phyloP scores from a whole-genome alignment of 345 rosid species.

The Sonneratia alba region DNA sequence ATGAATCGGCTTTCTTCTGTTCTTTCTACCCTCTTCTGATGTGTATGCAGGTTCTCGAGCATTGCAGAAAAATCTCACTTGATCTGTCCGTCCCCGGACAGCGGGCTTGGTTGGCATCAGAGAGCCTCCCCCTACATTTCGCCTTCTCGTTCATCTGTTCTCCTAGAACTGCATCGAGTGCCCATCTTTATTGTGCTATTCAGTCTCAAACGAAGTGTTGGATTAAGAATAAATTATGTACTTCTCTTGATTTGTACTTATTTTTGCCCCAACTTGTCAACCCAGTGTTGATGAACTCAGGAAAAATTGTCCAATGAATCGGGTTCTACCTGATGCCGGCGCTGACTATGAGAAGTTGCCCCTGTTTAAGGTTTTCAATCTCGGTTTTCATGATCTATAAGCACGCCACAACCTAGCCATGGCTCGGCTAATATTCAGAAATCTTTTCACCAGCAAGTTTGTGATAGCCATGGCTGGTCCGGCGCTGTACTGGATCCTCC shows the following conservation, averaged over 20 bases:
- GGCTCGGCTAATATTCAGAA: too few relatives aligned
- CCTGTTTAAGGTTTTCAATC: too few relatives aligned
- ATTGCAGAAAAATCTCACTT: background rate
- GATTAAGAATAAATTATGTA: too few relatives aligned
- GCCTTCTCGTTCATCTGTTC: background rate
- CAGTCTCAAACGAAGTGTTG: background rate
- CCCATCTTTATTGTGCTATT: background rate
- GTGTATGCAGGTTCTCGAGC: background rate
- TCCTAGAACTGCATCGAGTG: background rate
- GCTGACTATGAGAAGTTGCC: background rate
- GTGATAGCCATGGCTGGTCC: too few relatives aligned
- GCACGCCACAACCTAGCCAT: background rate
- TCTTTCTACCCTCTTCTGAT: background rate
- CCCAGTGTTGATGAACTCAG: background rate
- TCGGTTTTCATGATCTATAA: background rate
- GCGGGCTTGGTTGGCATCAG: background rate
- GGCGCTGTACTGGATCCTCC: too few relatives aligned
- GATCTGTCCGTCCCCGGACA: background rate
- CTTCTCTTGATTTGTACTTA: background rate
- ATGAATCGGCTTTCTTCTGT: background rate
- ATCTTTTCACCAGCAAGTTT: too few relatives aligned
- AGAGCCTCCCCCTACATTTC: background rate
- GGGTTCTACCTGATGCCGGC: background rate
- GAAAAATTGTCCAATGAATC: background rate
- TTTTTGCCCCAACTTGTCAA: background rate